A percentile compares a stretch with the other conserved stretches of the same genome.
Conservation (phyloP, 306 rosid genomes). For the Senna siamea region DNA sequence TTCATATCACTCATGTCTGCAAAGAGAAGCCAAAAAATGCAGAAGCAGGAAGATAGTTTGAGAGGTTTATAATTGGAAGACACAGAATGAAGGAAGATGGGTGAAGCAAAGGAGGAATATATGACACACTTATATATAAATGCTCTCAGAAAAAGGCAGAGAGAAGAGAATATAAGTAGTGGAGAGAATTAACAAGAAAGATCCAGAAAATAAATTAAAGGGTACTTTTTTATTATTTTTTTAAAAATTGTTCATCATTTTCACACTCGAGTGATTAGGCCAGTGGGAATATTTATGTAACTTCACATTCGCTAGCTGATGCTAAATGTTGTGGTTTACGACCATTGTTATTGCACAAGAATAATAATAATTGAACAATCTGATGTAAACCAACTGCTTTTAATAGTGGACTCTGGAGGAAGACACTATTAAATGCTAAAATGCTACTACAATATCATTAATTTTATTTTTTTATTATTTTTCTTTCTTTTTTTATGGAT, state of each 20-base stretch:
- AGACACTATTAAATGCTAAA: not conserved
- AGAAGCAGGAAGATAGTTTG: not conserved
- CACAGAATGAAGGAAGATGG: not conserved
- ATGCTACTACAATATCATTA: not conserved
- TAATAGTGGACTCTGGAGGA: too few species aligned
- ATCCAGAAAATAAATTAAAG: not conserved
- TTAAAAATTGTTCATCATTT: not conserved
- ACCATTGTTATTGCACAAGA: not conserved
- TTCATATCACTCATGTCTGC: conserved; percentile 48
- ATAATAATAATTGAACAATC: conserved; percentile 13
- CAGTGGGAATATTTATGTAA: not conserved
- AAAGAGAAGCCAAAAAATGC: not conserved
- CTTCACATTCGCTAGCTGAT: conserved; percentile 24
- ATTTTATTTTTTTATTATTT: too few species aligned
- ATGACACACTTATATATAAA: not conserved
- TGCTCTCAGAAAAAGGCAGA: not conserved
- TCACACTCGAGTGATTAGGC: not conserved
- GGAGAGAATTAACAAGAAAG: conserved; percentile 19
- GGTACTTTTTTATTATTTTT: not conserved
- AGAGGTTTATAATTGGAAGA: not conserved
- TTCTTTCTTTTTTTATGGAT: too few species aligned
- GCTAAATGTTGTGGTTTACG: not conserved
- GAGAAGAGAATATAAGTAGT: conserved; percentile 8
- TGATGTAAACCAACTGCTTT: too few species aligned
- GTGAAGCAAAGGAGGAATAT: not conserved